Evolutionary conservation across 225 moss, liverwort and hornwort species (phyloP), one percentile per base, ranked within the genome.

Genomic region (Antitrichia curtipendula): DNA sequence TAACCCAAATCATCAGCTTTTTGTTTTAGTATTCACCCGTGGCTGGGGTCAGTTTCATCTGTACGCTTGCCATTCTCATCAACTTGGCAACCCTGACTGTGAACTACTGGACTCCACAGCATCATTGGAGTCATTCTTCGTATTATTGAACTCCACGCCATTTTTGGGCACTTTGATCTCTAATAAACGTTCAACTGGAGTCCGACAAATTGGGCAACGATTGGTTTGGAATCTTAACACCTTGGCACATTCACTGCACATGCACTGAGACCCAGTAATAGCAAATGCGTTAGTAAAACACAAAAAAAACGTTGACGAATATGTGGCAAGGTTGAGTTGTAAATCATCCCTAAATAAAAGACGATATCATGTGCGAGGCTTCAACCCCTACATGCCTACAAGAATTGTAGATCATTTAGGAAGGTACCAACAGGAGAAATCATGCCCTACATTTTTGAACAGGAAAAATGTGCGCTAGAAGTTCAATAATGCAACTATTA

Each of bases 241-340:
- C 90, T 97, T 96, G 54, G 98, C 98, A 92, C 98, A 98, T 86
- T 97, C 98, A 87, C 96, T 95, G 86, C 98, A 98, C 98, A 98
- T 98, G 83, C 98, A 98, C 98, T 98, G 95, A 29, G 76, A 45
- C 68, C 76, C 83, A 77, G 36, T 72, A 47, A 78, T 25, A 85
- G 24, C 77, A 78, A 49, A 74, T 43, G 49, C 53, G 61, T 93
- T 7, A 93, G 88, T 53, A 61, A 45, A 74, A 40, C 54, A 15
- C 29, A 89, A 36, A 68, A 10, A 53, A 85, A 58, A 76, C 15
- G 25, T 53, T 7, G 3, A 73, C 47, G 9, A 72, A 34, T 36
- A 38, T 50, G 38, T 52, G 82, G 28, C 58, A 58, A 85, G 32
- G 20, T 56, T 52, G 21, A 59, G 65, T 29, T 70, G 27, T 70